These are phyloP conservation scores for Adansonia grandidieri DNA, from an alignment of 441 rosid species.

Conservation along the genomic window DNA sequence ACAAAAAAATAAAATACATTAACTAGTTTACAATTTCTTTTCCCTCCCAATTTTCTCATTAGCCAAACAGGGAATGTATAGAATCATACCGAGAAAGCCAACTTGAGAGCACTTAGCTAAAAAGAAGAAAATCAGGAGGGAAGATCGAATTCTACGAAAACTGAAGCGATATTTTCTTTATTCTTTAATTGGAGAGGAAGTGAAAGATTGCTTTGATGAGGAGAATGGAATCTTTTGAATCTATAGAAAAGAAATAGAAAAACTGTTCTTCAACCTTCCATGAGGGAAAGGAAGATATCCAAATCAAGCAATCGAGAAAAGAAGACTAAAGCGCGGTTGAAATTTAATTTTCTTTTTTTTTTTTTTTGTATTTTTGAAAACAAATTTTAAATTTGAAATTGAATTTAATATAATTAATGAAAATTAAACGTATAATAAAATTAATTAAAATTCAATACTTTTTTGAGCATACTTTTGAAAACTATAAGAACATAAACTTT, in stretches of 20 bases:
- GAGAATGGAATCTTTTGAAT: constrained; percentile 27
- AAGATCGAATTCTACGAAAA: constrained; percentile 6
- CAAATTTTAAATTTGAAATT: no score
- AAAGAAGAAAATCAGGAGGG: neutral
- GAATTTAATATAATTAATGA: no score
- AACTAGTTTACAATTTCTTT: neutral
- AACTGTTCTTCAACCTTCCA: neutral
- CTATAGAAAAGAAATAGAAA: neutral
- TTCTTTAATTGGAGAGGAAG: constrained; percentile 26
- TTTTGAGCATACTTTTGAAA: no score
- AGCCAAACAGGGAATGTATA: constrained; percentile 21
- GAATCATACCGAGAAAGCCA: constrained; percentile 27
- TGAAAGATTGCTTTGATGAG: constrained; percentile 24
- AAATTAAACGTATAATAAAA: no score
- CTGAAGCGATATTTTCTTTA: neutral
- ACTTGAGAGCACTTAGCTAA: neutral
- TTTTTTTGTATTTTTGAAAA: no score
- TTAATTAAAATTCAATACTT: no score
- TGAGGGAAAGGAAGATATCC: neutral
- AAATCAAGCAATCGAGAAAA: neutral
- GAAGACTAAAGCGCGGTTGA: neutral
- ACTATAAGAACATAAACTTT: no score
- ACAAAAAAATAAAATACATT: neutral
- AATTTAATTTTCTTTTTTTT: neutral
- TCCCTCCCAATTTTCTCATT: constrained; percentile 7